Percentiles rank a stretch among this genome's conserved stretches.
Evolutionary conservation across 768 basidiomycete genomes (phyloP).

Genomic region (Termitomyces eurrhizus): DNA sequence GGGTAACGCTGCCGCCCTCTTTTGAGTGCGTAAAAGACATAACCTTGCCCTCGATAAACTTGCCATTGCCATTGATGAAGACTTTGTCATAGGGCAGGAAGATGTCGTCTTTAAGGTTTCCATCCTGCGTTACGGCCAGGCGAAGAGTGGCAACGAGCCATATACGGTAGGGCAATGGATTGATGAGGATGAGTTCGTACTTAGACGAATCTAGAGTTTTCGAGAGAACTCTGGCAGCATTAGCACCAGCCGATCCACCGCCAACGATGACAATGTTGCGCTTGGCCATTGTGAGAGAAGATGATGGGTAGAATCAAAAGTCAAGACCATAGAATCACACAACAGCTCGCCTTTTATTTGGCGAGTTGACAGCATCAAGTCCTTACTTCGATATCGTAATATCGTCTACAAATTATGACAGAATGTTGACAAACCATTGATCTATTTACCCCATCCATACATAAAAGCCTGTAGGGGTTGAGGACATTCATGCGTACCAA

Average conservation of each 20-base stretch:
- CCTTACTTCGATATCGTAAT: not conserved
- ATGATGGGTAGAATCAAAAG: not conserved
- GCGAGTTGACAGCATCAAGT: not conserved
- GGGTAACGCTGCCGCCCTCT: conserved; percentile 38
- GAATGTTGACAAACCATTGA: not conserved
- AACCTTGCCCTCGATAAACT: conserved; percentile 41
- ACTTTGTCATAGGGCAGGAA: conserved; percentile 53
- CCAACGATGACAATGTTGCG: conserved; percentile 41
- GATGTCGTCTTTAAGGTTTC: conserved; percentile 38
- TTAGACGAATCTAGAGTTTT: conserved; percentile 42
- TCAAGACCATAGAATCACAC: not conserved
- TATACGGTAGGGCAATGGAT: conserved; percentile 45
- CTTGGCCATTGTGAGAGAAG: conserved; percentile 12
- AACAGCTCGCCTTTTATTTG: conserved; percentile 1
- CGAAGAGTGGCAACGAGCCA: conserved; percentile 50
- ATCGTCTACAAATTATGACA: not conserved
- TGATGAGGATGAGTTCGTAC: conserved; percentile 54
- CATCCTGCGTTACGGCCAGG: conserved; percentile 43
- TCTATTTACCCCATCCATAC: not conserved
- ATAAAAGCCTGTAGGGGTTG: not conserved
- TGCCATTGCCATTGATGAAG: conserved; percentile 47
- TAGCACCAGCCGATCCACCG: conserved; percentile 55
- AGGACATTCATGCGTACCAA: no score
- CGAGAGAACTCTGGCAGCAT: conserved; percentile 45
- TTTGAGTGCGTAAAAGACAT: conserved; percentile 25